Evolutionary conservation across 495 filamentous ascomycete genomes (phyloP).

Genomic region (Penicillium herquei): DNA sequence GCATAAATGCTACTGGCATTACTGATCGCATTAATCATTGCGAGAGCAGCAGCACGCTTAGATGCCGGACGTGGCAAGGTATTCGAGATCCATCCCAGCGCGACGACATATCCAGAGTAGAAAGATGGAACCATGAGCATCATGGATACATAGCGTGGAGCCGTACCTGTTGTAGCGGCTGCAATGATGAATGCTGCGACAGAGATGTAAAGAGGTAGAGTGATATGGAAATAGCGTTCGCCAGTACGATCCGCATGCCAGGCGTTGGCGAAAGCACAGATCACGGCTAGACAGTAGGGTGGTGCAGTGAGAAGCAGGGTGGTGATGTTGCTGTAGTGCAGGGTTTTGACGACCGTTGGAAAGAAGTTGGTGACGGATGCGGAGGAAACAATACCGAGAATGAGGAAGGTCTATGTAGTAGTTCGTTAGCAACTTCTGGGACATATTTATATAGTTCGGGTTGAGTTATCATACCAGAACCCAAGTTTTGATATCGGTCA

Average conservation of each 20-base stretch:
- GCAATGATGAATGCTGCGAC: constrained; percentile 74
- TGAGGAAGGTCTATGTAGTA: constrained; percentile 53
- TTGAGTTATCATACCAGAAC: constrained; percentile 41
- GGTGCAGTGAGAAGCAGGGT: constrained; percentile 77
- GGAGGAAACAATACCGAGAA: constrained; percentile 69
- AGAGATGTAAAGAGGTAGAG: constrained; percentile 64
- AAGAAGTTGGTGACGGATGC: constrained; percentile 87
- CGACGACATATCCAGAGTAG: constrained; percentile 65
- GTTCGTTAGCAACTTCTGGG: constrained; percentile 2
- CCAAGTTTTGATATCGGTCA: constrained; percentile 70
- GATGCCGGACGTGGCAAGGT: constrained; percentile 78
- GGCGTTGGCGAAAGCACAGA: constrained; percentile 69
- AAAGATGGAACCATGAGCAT: constrained; percentile 70
- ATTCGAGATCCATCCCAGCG: constrained; percentile 76
- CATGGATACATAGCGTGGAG: constrained; percentile 75
- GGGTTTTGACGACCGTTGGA: constrained; percentile 75
- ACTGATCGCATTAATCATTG: constrained; percentile 77
- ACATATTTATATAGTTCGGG: background rate
- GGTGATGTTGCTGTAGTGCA: constrained; percentile 63
- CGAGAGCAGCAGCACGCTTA: constrained; percentile 79
- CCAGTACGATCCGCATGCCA: constrained; percentile 78
- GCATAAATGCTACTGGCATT: constrained; percentile 72
- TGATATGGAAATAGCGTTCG: constrained; percentile 78
- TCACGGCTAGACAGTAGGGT: constrained; percentile 69
- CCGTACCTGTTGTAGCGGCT: constrained; percentile 61